Conservation (phyloP, 371 early-diverging fungal species). For the Mortierella sp. region DNA sequence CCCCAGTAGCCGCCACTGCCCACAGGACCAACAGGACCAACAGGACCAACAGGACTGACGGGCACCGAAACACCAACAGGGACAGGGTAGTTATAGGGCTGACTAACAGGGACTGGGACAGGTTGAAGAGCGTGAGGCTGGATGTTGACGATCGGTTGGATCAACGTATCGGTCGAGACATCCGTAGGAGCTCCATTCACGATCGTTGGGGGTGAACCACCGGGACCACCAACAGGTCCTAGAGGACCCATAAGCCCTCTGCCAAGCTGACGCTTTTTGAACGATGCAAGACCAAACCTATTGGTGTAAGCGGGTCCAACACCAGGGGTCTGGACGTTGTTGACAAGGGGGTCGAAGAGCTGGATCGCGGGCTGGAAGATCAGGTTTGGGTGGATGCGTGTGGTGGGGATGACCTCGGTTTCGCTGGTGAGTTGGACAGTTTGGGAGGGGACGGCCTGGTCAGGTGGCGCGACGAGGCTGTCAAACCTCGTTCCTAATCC, state of each 20-base stretch:
- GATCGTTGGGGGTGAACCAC: neutral
- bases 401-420: constrained; percentile 23
- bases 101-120: constrained; percentile 37
- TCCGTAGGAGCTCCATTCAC: constrained; percentile 18
- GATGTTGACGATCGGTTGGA: constrained; percentile 42
- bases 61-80: constrained; percentile 40
- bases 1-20: neutral
- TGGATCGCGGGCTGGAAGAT: constrained; percentile 31
- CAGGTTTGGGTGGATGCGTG: constrained; percentile 37
- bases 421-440: constrained; percentile 29
- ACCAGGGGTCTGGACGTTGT: constrained; percentile 18
- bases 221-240: neutral
- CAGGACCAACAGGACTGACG: neutral
- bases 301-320: neutral
- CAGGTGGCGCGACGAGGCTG: neutral
- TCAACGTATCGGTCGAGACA: constrained; percentile 36
- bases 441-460: constrained; percentile 20
- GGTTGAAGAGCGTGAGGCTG: constrained; percentile 42
- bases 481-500: neutral
- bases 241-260: neutral
- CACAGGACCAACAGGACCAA: neutral
- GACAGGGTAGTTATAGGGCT: constrained; percentile 39
- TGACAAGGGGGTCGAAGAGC: constrained; percentile 29
- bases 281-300: neutral
- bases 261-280: constrained; percentile 23